Percentiles rank a stretch among this genome's conserved stretches.
phyloP scores from a whole-genome alignment of 2,329 filamentous ascomycete genomes.

The Cladophialophora psammophila region DNA sequence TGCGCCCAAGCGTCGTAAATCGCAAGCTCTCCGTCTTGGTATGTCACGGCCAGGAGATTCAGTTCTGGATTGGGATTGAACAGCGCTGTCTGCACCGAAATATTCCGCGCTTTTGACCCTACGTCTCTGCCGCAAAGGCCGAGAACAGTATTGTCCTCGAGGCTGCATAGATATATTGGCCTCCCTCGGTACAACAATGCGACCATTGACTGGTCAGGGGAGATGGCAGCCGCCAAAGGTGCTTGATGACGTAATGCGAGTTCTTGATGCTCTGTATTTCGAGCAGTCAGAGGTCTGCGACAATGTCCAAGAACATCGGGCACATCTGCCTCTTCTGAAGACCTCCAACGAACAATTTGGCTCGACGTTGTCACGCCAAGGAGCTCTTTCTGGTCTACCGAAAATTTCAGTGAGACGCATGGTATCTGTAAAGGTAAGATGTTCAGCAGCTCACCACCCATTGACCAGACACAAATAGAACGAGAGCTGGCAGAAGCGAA shows the following conservation, averaged over 20 bases:
- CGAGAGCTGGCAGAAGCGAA: slow-evolving; percentile 10
- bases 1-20: slow-evolving; percentile 5
- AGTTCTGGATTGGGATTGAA: slow-evolving; percentile 10
- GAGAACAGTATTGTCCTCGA: slow-evolving; percentile 9
- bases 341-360: background rate
- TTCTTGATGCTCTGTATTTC: background rate
- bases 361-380: slow-evolving; percentile 1
- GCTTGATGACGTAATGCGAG: background rate
- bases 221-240: slow-evolving; percentile 4
- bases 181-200: slow-evolving; percentile 8
- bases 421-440: background rate
- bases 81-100: slow-evolving; percentile 3
- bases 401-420: slow-evolving; percentile 6
- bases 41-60: slow-evolving; percentile 4
- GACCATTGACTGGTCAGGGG: slow-evolving; percentile 3
- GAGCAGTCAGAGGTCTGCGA: background rate
- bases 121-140: slow-evolving; percentile 4
- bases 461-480: slow-evolving; percentile 8
- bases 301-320: background rate
- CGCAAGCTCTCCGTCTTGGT: slow-evolving; percentile 15
- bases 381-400: background rate
- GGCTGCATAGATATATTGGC: slow-evolving; percentile 5
- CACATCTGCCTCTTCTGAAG: background rate
- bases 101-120: background rate
- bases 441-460: background rate